phyloP scores from a whole-genome alignment of 2,329 filamentous ascomycete genomes.

The Byssoonygena ceratinophila region DNA sequence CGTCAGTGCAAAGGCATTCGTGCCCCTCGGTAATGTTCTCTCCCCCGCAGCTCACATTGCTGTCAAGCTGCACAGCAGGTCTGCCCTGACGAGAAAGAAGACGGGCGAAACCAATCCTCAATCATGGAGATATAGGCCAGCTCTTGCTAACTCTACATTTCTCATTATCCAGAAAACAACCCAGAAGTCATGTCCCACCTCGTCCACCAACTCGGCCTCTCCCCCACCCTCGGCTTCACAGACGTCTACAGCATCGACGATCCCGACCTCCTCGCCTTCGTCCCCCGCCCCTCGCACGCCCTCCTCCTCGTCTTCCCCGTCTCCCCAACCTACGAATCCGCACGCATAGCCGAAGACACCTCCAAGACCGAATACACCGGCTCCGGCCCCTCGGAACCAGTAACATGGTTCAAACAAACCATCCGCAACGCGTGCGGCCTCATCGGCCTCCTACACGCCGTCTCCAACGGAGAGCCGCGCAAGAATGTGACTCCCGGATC shows the following conservation, averaged over 20 bases:
- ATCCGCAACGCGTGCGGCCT: slow-evolving; percentile 88
- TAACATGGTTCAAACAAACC: slow-evolving; percentile 90
- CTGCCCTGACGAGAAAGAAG: not conserved
- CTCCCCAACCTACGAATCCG: slow-evolving; percentile 64
- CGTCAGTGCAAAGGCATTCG: slow-evolving; percentile 37
- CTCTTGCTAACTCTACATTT: slow-evolving; percentile 10
- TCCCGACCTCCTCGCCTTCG: slow-evolving; percentile 68
- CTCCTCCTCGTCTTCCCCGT: slow-evolving; percentile 89
- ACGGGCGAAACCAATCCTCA: not conserved
- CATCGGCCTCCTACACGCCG: slow-evolving; percentile 76
- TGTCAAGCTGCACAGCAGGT: not conserved
- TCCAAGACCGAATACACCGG: slow-evolving; percentile 54
- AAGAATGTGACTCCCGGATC: slow-evolving; percentile 47
- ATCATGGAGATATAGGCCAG: not conserved
- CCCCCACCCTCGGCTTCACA: slow-evolving; percentile 64
- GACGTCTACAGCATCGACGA: slow-evolving; percentile 90
- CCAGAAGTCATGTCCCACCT: slow-evolving; percentile 79
- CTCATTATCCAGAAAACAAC: slow-evolving; percentile 53
- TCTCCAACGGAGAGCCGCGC: slow-evolving; percentile 63
- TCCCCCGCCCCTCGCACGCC: slow-evolving; percentile 78
- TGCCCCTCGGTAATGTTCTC: slow-evolving; percentile 38
- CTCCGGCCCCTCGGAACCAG: slow-evolving; percentile 58
- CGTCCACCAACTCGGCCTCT: slow-evolving; percentile 72
- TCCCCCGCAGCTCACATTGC: not conserved
- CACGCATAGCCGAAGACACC: slow-evolving; percentile 63